Evolutionary conservation across 2,329 filamentous ascomycete genomes (phyloP), one percentile per base, ranked within the genome.

Genomic region (Aschersonia sp.): DNA sequence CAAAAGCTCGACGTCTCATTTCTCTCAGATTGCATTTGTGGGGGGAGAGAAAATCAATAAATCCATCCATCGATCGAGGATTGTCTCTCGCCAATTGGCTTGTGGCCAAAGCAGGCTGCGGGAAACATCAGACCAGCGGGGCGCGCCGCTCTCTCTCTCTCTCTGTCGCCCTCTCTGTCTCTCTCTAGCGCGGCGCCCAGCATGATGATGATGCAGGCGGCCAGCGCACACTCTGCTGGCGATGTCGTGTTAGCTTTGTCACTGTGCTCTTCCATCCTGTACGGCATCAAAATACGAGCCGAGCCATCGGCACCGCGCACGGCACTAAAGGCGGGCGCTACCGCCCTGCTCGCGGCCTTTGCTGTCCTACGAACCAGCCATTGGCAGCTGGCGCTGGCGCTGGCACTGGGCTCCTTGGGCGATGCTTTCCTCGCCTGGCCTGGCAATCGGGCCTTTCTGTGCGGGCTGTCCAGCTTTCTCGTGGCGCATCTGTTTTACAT

Each of bases 351-450:
- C 6, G 56, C 60, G 2, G 42, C 52, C 2, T 43, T 57, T 12
- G 52, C 54, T 2, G 47, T 46, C 12, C 41, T 53, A 1, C 49
- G 49, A n/a, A 44, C 49, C 10, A 51, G 51, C 1, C 53, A 57
- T 1, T 45, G 42, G 14, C 55, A 56, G 4, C 53, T 65, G 1
- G 47, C 54, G 0, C 49, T 48, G 0, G 63, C 62, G 1, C 56
- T 64, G 9, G 58, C 54, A 0, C 55, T 65, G 32, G 58, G 61
- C 5, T 53, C 63, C 2, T 10, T 58, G 5, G 64, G 64, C n/a
- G 64, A 66, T 39, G 60, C 60, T 3, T 64, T 65, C 48, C 58
- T 66, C 5, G 59, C 64, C 1, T 63, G 58, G 58, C 57, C 61
- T 12, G 57, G 58, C 41, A 61, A 65, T 6, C 43, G 37, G 1